Evolutionary conservation across 2,329 filamentous ascomycete genomes (phyloP).

Genomic region (Paraphaeosphaeria minitans): DNA sequence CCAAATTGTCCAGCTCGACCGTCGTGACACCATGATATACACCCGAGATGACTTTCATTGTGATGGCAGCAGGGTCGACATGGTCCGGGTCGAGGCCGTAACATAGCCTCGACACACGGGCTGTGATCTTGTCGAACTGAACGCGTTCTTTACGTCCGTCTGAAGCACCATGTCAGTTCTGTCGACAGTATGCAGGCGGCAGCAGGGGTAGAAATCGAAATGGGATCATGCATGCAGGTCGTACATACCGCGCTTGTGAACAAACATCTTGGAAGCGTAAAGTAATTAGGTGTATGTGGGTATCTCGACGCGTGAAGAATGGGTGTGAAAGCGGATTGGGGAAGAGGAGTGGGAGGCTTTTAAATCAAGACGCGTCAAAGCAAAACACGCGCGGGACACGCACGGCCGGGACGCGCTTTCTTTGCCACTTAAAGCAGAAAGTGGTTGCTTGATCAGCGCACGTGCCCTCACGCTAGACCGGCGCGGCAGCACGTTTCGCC

Average conservation of each 20-base stretch:
- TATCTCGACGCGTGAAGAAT: slow-evolving; percentile 31
- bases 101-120: slow-evolving; percentile 94
- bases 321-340: slow-evolving; percentile 22
- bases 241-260: slow-evolving; percentile 51
- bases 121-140: slow-evolving; percentile 99
- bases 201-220: slow-evolving; percentile 19
- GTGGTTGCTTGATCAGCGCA: slow-evolving; percentile 23
- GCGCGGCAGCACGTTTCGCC: slow-evolving; percentile 17
- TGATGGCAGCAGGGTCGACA: slow-evolving; percentile 97
- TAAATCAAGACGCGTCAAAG: slow-evolving; percentile 38
- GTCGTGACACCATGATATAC: slow-evolving; percentile 99
- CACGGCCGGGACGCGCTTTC: slow-evolving; percentile 21
- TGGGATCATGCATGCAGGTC: slow-evolving; percentile 8
- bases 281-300: slow-evolving; percentile 28
- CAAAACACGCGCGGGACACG: slow-evolving; percentile 27
- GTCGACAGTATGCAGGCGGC: slow-evolving; percentile 25
- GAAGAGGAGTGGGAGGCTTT: slow-evolving; percentile 31
- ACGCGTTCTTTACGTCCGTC: slow-evolving; percentile 99
- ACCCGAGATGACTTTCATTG: slow-evolving; percentile 98
- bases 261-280: slow-evolving; percentile 45
- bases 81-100: slow-evolving; percentile 95
- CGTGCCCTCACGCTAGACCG: slow-evolving; percentile 6
- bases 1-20: slow-evolving; percentile 93
- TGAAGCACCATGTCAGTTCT: slow-evolving; percentile 50
- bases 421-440: slow-evolving; percentile 33